These are phyloP conservation scores for Bocquillonia castaneifolia DNA, from an alignment of 441 rosid genomes.

Conservation along the genomic window DNA sequence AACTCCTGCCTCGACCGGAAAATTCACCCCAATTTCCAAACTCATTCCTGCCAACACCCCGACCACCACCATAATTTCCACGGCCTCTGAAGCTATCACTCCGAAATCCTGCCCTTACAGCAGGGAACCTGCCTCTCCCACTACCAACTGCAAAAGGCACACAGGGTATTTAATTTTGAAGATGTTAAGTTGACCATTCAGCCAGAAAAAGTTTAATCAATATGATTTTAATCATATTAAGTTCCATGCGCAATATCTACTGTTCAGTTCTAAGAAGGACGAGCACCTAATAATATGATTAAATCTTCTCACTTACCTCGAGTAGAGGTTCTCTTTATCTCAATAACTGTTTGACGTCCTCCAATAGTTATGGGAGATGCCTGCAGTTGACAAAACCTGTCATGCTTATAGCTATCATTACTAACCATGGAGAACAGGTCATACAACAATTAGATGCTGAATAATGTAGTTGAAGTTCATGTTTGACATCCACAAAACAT, in stretches of 20 bases:
- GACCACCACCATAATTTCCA: slow-evolving; percentile 40
- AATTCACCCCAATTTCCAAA: slow-evolving; percentile 41
- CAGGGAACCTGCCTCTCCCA: slow-evolving; percentile 44
- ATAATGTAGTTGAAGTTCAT: not conserved
- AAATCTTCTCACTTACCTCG: slow-evolving; percentile 36
- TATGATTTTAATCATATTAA: not conserved
- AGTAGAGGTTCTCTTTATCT: slow-evolving; percentile 48
- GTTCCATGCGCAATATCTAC: not conserved
- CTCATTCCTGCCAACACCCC: slow-evolving; percentile 47
- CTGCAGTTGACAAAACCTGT: slow-evolving; percentile 30
- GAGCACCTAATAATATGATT: not conserved
- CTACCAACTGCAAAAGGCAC: slow-evolving; percentile 38
- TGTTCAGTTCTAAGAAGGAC: not conserved
- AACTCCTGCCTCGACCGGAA: slow-evolving; percentile 45
- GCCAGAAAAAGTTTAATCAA: not conserved
- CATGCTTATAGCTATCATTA: not conserved
- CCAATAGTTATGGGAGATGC: slow-evolving; percentile 56
- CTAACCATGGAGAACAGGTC: not conserved
- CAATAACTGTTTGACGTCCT: slow-evolving; percentile 44
- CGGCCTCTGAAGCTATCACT: slow-evolving; percentile 49
- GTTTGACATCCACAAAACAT: not conserved
- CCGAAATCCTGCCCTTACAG: slow-evolving; percentile 45
- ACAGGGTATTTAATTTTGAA: slow-evolving; percentile 2
- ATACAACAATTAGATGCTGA: not conserved
- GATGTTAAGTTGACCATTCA: not conserved